phyloP scores from a whole-genome alignment of 768 basidiomycete species.

The Psilocybe subaeruginosa region DNA sequence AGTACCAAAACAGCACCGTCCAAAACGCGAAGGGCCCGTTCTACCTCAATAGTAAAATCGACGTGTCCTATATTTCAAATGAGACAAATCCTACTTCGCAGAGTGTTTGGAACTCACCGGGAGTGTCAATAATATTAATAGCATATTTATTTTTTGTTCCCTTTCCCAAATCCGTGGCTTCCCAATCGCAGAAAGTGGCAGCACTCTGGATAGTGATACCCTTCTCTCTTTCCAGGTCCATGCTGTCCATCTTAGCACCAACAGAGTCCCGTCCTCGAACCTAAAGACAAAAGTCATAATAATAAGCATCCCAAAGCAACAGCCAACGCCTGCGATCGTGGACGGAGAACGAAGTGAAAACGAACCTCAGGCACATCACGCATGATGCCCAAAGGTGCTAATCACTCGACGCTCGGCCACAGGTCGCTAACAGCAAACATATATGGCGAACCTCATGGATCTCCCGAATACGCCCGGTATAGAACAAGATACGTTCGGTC shows the following conservation, averaged over 20 bases:
- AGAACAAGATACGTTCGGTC: slow-evolving; percentile 94
- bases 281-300: slow-evolving; percentile 36
- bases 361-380: slow-evolving; percentile 11
- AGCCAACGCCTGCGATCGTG: slow-evolving; percentile 23
- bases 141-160: slow-evolving; percentile 80
- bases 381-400: slow-evolving; percentile 12
- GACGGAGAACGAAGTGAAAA: slow-evolving; percentile 17
- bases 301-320: slow-evolving; percentile 7
- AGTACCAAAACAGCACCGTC: slow-evolving; percentile 97
- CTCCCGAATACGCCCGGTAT: slow-evolving; percentile 92
- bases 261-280: slow-evolving; percentile 94
- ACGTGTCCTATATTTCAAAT: slow-evolving; percentile 76
- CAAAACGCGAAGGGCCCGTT: slow-evolving; percentile 92
- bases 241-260: slow-evolving; percentile 99
- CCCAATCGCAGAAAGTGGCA: slow-evolving; percentile 98
- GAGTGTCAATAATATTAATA: slow-evolving; percentile 98
- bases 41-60: slow-evolving; percentile 99
- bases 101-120: slow-evolving; percentile 53
- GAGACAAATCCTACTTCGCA: neutral
- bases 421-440: slow-evolving; percentile 19
- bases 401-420: slow-evolving; percentile 12
- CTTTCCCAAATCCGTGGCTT: slow-evolving; percentile 62
- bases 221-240: slow-evolving; percentile 98
- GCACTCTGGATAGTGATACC: slow-evolving; percentile 99
- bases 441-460: slow-evolving; percentile 86